Evolutionary conservation across 208 protist species (phyloP).

Genomic region (Leishmania turanica): DNA sequence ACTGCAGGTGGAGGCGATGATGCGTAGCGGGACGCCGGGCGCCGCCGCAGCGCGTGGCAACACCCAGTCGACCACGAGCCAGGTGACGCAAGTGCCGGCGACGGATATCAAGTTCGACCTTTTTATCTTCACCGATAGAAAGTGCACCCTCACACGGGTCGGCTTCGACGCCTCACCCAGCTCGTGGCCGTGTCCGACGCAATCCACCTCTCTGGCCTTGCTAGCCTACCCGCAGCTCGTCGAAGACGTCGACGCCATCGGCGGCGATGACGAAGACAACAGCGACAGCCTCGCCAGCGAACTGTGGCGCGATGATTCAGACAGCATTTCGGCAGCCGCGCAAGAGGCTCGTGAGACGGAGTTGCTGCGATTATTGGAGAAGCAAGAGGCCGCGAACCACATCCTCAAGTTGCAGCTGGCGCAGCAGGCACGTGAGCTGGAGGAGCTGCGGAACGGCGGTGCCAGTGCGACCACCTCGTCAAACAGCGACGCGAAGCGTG

Average conservation of each 20-base stretch:
- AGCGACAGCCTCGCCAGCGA: slow-evolving; percentile 33
- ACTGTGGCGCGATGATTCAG: slow-evolving; percentile 32
- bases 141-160: slow-evolving; percentile 64
- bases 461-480: not conserved
- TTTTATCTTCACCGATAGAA: slow-evolving; percentile 77
- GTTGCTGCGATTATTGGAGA: slow-evolving; percentile 53
- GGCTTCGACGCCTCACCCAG: slow-evolving; percentile 77
- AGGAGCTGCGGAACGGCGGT: slow-evolving; percentile 22
- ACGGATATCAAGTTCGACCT: slow-evolving; percentile 73
- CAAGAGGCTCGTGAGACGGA: slow-evolving; percentile 41
- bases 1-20: slow-evolving; percentile 80
- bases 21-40: slow-evolving; percentile 41
- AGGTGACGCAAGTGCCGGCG: slow-evolving; percentile 53
- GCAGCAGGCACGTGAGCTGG: slow-evolving; percentile 57
- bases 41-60: not conserved
- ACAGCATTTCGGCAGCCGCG: slow-evolving; percentile 19
- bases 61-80: not conserved
- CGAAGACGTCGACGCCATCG: slow-evolving; percentile 50
- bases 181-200: slow-evolving; percentile 66
- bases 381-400: slow-evolving; percentile 59
- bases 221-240: slow-evolving; percentile 65
- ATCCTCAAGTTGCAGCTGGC: slow-evolving; percentile 48
- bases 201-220: slow-evolving; percentile 62
- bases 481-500: not conserved
- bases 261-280: slow-evolving; percentile 47